Evolutionary conservation across 2,329 filamentous ascomycete species (phyloP).

Genomic region (Aspergillus sp.): DNA sequence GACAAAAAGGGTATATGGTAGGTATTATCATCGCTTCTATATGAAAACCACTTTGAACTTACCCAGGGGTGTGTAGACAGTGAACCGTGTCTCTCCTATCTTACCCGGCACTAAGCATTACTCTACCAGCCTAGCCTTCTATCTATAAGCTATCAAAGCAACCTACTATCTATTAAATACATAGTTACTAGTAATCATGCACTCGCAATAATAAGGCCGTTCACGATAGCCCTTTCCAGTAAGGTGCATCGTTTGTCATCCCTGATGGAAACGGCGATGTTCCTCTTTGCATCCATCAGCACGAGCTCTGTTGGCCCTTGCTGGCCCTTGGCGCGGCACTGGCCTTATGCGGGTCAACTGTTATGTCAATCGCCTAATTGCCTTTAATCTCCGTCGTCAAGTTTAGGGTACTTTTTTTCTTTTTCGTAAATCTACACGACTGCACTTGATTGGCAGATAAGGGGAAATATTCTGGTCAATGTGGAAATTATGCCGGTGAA

Average conservation of each 20-base stretch:
- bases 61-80: no score
- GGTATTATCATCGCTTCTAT: background rate
- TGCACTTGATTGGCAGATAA: background rate
- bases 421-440: background rate
- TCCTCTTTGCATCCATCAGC: constrained; percentile 1
- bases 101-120: no score
- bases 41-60: background rate
- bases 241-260: background rate
- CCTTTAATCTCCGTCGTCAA: background rate
- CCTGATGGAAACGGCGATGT: background rate
- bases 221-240: background rate
- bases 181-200: no score
- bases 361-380: constrained; percentile 1
- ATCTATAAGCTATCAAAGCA: no score
- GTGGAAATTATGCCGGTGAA: constrained; percentile 6
- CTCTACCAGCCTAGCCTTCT: no score
- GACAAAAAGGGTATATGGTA: background rate
- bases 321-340: background rate
- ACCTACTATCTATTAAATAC: no score
- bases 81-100: no score
- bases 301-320: background rate
- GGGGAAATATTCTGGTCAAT: background rate
- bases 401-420: background rate
- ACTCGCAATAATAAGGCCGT: no score
- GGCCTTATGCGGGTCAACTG: constrained; percentile 8